These are phyloP conservation scores for Neurospora sp. DNA, from an alignment of 495 filamentous ascomycete genomes.

Conservation along the genomic window DNA sequence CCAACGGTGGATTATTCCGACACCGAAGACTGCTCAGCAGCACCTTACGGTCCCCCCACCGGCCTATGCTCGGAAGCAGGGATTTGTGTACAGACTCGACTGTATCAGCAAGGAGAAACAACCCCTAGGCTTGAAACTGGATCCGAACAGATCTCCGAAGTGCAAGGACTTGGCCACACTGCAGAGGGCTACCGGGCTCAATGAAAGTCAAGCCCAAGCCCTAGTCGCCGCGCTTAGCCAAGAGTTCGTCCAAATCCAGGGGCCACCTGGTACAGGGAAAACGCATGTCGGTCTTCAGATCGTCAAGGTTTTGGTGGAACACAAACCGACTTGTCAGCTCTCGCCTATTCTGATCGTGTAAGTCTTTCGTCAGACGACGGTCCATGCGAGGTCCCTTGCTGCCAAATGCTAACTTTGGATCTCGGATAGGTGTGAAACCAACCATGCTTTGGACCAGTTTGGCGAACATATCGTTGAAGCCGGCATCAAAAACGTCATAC, in stretches of 20 bases:
- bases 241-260: conserved; percentile 59
- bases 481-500: conserved; percentile 50
- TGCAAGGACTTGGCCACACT: neutral
- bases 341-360: conserved; percentile 52
- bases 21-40: conserved; percentile 7
- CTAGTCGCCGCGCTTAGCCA: conserved; percentile 47
- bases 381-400: no score
- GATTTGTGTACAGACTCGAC: conserved; percentile 45
- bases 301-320: conserved; percentile 52
- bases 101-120: conserved; percentile 26
- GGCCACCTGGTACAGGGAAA: conserved; percentile 77
- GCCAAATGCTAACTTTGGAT: no score
- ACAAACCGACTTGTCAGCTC: conserved; percentile 36
- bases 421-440: conserved; percentile 47
- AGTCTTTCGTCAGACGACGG: no score
- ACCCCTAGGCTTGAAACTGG: neutral
- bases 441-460: conserved; percentile 66
- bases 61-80: conserved; percentile 37
- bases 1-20: conserved; percentile 31
- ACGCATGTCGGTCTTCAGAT: conserved; percentile 47
- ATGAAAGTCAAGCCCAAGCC: conserved; percentile 23
- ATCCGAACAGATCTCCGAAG: neutral
- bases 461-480: conserved; percentile 52
- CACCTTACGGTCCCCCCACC: conserved; percentile 30
- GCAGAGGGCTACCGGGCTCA: conserved; percentile 3